phyloP scores from a whole-genome alignment of 169 alveolate species.

The Babesia caballi region DNA sequence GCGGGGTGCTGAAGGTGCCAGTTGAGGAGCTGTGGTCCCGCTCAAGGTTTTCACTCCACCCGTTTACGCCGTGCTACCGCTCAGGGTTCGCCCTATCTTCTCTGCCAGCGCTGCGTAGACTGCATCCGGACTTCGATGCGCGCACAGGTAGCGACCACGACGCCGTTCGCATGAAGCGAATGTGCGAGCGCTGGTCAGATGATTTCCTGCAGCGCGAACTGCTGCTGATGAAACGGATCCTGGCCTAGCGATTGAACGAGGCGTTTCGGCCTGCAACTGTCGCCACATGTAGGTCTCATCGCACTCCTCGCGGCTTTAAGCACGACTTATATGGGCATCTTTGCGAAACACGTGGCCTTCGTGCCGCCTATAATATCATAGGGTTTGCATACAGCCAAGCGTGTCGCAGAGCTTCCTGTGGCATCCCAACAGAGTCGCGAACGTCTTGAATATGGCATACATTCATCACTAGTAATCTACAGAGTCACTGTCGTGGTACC shows the following conservation, averaged over 20 bases:
- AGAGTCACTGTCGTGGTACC: not conserved
- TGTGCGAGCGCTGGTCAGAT: conserved; percentile 9
- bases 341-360: too few species aligned
- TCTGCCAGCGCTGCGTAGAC: conserved; percentile 16
- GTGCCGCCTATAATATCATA: too few species aligned
- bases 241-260: not conserved
- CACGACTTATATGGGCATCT: too few species aligned
- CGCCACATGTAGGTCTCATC: too few species aligned
- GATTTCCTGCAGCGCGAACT: conserved; percentile 38
- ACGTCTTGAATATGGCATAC: too few species aligned
- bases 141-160: conserved; percentile 46
- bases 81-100: conserved; percentile 44
- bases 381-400: too few species aligned
- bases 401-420: too few species aligned
- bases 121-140: conserved; percentile 46
- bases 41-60: not conserved
- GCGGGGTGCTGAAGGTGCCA: not conserved
- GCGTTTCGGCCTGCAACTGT: too few species aligned
- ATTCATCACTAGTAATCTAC: too few species aligned
- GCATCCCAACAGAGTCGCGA: too few species aligned
- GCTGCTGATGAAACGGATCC: conserved; percentile 34
- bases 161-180: conserved; percentile 3
- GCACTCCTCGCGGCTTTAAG: too few species aligned
- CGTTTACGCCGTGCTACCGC: conserved; percentile 21
- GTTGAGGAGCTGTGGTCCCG: not conserved